Evolutionary conservation across 306 rosid genomes (phyloP), one percentile per base, ranked within the genome.

Genomic region (Acmispon strigosus): DNA sequence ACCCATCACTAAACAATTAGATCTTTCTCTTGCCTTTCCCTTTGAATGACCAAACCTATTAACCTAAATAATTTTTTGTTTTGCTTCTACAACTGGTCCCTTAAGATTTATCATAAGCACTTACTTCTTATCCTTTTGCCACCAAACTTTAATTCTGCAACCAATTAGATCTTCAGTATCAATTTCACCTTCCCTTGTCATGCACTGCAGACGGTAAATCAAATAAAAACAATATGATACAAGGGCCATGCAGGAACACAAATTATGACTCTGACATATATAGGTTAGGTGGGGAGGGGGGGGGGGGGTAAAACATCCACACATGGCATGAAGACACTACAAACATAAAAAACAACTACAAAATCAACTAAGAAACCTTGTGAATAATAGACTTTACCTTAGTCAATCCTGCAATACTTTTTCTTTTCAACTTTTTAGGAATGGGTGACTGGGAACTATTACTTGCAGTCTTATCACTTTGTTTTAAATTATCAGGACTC

Each of bases 131-230:
- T 95, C 99, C 88, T 78, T 73, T 70, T 96, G 99, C 99, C 99
- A 95, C 99, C 99, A 95, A 82, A 95, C 89, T 91, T 95, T 95
- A 68, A 95, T 85, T 81, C 92, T 88, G 86, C 91, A 87, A 78
- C 99, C 96, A 67, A 80, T 85, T 80, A 95, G 85, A 80, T 91
- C 91, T 82, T 89, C 99, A 7, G 81, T 65, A 70, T 89, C 92
- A 68, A 50, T 86, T 81, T 78, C 92, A 78, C 78, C 84, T 72
- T 74, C 85, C 86, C 80, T 89, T 63, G 74, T 77, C 13, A 70
- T 74, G 80, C 86, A 82, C 99, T 91, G 85, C 69, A 68, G 69
- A 74, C 27, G 72, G 60, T 52, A 70, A 60, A 70, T 73, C 78
- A 74, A 74, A 64, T 78, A 52, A 70, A 74, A 69, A 62, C 53